These are phyloP conservation scores for Pleurotus platypus DNA, from an alignment of 768 basidiomycete genomes.

Conservation along the genomic window DNA sequence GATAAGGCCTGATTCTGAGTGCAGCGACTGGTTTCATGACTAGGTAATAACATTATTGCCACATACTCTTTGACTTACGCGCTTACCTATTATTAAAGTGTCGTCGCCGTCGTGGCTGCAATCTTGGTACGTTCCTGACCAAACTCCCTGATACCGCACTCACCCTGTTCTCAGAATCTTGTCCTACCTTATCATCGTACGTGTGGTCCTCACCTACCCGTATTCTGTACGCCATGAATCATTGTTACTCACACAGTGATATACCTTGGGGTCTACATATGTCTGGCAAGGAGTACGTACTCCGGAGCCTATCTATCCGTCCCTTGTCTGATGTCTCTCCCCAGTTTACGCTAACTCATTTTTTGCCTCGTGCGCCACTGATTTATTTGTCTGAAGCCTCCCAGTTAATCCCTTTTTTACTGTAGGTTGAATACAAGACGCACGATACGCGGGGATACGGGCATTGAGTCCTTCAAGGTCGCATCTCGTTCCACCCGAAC, in stretches of 20 bases:
- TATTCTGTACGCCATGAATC: neutral
- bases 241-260: neutral
- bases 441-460: neutral
- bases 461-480: neutral
- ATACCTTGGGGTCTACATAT: slow-evolving; percentile 1
- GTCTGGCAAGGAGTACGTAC: neutral
- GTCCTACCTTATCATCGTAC: neutral
- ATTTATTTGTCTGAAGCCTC: no score
- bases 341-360: slow-evolving; percentile 1
- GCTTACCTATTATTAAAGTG: neutral
- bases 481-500: neutral
- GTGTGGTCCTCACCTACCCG: neutral
- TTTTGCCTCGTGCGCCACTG: neutral
- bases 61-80: neutral
- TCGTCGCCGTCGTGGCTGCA: neutral
- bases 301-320: no score
- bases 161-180: neutral
- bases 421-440: neutral
- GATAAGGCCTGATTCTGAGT: neutral
- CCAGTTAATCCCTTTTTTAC: no score
- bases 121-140: neutral
- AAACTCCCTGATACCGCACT: neutral
- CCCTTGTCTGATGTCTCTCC: no score
- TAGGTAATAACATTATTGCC: neutral
- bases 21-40: neutral